These are phyloP conservation scores for Talaromyces islandicus DNA, from an alignment of 2,329 filamentous ascomycete species.

Conservation along the genomic window DNA sequence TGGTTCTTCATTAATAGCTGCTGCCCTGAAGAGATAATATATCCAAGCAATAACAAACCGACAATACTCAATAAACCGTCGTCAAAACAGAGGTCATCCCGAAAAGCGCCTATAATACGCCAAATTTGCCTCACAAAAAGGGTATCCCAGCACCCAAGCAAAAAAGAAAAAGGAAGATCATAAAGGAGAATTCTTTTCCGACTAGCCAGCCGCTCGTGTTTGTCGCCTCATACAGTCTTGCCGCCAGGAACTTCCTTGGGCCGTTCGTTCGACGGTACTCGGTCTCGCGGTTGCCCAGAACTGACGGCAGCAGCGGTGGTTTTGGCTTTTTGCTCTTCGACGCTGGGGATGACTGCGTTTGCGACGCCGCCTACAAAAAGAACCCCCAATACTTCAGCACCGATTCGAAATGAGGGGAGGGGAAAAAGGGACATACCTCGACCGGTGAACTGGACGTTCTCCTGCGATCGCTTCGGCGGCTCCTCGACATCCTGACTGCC, in stretches of 20 bases:
- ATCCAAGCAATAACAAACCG: background rate
- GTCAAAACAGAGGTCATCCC: background rate
- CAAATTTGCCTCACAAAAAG: background rate
- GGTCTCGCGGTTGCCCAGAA: slow-evolving; percentile 1
- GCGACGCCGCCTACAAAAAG: slow-evolving; percentile 26
- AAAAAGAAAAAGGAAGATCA: background rate
- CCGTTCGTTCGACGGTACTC: slow-evolving; percentile 22
- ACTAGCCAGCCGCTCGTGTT: background rate
- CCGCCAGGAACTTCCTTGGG: slow-evolving; percentile 17
- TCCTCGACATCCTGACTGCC: slow-evolving; percentile 76
- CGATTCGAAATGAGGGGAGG: background rate
- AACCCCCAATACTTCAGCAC: background rate
- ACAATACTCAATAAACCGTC: background rate
- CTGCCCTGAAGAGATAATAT: background rate
- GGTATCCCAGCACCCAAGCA: background rate
- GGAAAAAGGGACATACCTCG: slow-evolving; percentile 29
- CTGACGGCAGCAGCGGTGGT: background rate
- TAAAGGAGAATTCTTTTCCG: no score
- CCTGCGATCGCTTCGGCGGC: slow-evolving; percentile 29
- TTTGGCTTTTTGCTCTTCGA: slow-evolving; percentile 11
- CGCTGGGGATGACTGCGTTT: slow-evolving; percentile 27
- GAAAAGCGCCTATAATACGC: background rate
- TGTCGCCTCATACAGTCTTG: slow-evolving; percentile 1
- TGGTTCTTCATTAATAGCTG: background rate
- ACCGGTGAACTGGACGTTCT: slow-evolving; percentile 36